Evolutionary conservation across 306 rosid genomes (phyloP), one percentile per base, ranked within the genome.

Genomic region (Phaseolus lunatus): DNA sequence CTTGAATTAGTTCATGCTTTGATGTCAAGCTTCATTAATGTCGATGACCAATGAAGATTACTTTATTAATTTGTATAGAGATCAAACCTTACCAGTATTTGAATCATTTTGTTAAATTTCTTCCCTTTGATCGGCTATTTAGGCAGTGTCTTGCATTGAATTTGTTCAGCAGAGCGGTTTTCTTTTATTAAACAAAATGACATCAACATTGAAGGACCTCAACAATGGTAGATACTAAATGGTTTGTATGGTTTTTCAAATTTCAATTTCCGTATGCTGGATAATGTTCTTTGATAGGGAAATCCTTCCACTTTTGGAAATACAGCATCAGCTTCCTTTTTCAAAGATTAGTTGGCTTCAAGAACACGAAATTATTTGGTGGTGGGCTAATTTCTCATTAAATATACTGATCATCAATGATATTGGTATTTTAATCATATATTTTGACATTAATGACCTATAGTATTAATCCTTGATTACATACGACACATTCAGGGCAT

Each of bases 331-430:
- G 26, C 79, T 80, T 68, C 75, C 53, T 53, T 76, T 73, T 73
- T 50, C 62, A 77, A 76, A 82, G 73, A 72, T 84, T 79, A 16
- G 81, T 81, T 78, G 72, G 78, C 83, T 81, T 81, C 65, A 75
- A 68, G 22, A 45, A 72, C 86, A 84, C 83, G 81, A 56, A 83
- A 63, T 72, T 71, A 66, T 79, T 52, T 59, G 76, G 69, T 78
- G 75, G 52, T n/a, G 49, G 64, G 67, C 49, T 82, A 73, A 84
- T 61, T 79, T 75, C 41, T 76, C 67, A 77, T 81, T 75, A 39
- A 68, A 45, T 52, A 63, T 24, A 73, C 58, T 81, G 75, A 57
- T 82, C 74, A 70, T 44, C 68, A 9, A 16, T 45, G 72, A 74
- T 43, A 49, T 72, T 58, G 75, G 81, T 76, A 41, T 75, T 68